Evolutionary conservation across 805 yeast species (phyloP), one percentile per base, ranked within the genome.

Genomic region (Priceomyces castillae): DNA sequence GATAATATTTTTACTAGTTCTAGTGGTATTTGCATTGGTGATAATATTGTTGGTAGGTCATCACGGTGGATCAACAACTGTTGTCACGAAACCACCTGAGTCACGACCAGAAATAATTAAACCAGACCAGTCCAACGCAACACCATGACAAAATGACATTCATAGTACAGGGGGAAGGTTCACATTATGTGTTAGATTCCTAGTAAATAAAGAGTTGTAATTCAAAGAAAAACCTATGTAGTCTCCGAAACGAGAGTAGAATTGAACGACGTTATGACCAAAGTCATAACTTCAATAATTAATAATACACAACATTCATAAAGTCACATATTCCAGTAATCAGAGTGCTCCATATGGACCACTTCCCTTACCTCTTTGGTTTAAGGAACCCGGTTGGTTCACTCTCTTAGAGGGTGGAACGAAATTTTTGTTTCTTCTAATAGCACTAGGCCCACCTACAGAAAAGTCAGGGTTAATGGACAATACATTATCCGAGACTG

Each of bases 1-100:
- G 61, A 65, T 92, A 30, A 90, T 92, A 10, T 72, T 92, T 31
- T 73, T 92, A 39, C 64, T 94, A 46, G 66, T 81, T 4, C 71
- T 92, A 42, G 61, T 90, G 18, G 92, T 89, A 17, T 66, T 89
- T 26, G 82, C 86, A 3, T 67, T 89, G 42, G 68, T 90, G 36
- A 76, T 90, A 50, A 59, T 89, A 12, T 79, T 90, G 2, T 64
- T 90, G 50, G 74, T 87, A 46, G 85, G 82, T 54, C 90, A 90
- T 0, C 25, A n/a, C 3, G 65, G 59, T 34, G 57, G 65, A n/a
- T 22, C 41, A 3, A 43, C 53, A 1, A 52, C 41, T 7, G 41
- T 46, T 3, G 41, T 52, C 12, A 51, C 52, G 30, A 46, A 46
- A 34, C 81, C 81, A 1, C 74, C 74, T 6, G 35, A 26, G 7